These are phyloP conservation scores for Scedosporium aurantiacum DNA, from an alignment of 2,329 filamentous ascomycete genomes.

Conservation along the genomic window DNA sequence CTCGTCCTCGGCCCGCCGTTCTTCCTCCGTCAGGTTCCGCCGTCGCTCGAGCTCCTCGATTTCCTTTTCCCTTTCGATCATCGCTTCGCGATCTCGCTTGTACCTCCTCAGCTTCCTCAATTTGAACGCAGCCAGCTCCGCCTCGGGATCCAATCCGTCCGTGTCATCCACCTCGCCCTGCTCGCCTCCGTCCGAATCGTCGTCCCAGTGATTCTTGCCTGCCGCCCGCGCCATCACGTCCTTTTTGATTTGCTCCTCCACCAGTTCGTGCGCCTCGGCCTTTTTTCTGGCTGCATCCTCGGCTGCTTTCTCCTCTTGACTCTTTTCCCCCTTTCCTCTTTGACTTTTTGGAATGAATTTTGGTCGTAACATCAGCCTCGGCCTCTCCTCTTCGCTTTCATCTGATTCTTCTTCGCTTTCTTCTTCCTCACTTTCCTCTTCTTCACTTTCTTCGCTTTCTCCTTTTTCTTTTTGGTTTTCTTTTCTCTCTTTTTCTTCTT, in stretches of 20 bases:
- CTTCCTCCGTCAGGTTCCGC: constrained; percentile 74
- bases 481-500: constrained; percentile 15
- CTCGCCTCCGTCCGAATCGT: constrained; percentile 51
- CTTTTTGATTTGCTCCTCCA: constrained; percentile 81
- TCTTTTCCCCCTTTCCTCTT: constrained; percentile 22
- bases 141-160: constrained; percentile 75
- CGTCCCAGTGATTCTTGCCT: constrained; percentile 80
- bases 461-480: constrained; percentile 20
- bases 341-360: constrained; percentile 53
- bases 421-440: constrained; percentile 27
- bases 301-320: constrained; percentile 22
- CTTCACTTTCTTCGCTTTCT: constrained; percentile 25
- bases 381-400: constrained; percentile 44
- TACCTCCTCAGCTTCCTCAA: constrained; percentile 82
- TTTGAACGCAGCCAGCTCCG: constrained; percentile 88
- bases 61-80: constrained; percentile 76
- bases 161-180: constrained; percentile 76
- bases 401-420: constrained; percentile 24
- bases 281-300: constrained; percentile 55
- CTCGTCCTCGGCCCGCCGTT: constrained; percentile 75
- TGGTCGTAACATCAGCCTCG: constrained; percentile 48
- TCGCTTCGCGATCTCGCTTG: constrained; percentile 73
- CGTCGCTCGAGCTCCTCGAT: constrained; percentile 81
- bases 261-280: constrained; percentile 63
- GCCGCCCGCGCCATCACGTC: constrained; percentile 64